phyloP scores from a whole-genome alignment of 108 stramenopile species.

The Cyclostephanos tholiformis region DNA sequence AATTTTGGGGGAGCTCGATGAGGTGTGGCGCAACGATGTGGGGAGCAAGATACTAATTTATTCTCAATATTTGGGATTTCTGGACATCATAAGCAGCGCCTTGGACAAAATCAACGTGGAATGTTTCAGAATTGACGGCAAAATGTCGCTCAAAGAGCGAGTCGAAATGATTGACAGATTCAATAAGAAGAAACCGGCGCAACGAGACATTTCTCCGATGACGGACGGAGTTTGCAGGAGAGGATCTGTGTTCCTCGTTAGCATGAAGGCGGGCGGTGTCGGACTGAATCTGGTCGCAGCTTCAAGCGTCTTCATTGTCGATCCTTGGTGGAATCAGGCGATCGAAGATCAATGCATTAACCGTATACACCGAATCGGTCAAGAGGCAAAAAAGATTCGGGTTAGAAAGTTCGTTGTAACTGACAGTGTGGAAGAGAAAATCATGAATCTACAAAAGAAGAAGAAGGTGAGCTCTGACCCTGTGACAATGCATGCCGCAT shows the following conservation, averaged over 20 bases:
- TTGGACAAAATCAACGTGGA: conserved; percentile 47
- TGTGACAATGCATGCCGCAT: neutral
- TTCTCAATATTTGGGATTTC: conserved; percentile 84
- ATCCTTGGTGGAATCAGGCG: conserved; percentile 89
- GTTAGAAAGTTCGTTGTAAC: conserved; percentile 82
- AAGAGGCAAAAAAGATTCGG: conserved; percentile 65
- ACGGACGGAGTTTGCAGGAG: conserved; percentile 5
- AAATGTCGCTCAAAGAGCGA: conserved; percentile 71
- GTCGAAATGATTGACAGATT: conserved; percentile 69
- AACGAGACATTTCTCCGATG: neutral
- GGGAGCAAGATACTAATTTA: conserved; percentile 82
- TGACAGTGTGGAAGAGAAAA: conserved; percentile 83
- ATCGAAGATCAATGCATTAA: conserved; percentile 80
- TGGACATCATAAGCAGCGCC: conserved; percentile 63
- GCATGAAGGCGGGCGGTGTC: conserved; percentile 85
- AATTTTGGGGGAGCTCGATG: conserved; percentile 70
- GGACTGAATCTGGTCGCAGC: conserved; percentile 83
- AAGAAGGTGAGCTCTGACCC: conserved; percentile 57
- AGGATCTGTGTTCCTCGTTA: conserved; percentile 77
- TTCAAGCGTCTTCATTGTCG: conserved; percentile 73
- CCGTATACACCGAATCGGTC: conserved; percentile 88
- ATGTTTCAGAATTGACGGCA: conserved; percentile 74
- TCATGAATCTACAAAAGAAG: conserved; percentile 69
- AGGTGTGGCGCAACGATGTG: conserved; percentile 70
- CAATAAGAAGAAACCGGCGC: conserved; percentile 33